Evolutionary conservation across 768 basidiomycete genomes (phyloP).

Genomic region (Paxillus involutus): DNA sequence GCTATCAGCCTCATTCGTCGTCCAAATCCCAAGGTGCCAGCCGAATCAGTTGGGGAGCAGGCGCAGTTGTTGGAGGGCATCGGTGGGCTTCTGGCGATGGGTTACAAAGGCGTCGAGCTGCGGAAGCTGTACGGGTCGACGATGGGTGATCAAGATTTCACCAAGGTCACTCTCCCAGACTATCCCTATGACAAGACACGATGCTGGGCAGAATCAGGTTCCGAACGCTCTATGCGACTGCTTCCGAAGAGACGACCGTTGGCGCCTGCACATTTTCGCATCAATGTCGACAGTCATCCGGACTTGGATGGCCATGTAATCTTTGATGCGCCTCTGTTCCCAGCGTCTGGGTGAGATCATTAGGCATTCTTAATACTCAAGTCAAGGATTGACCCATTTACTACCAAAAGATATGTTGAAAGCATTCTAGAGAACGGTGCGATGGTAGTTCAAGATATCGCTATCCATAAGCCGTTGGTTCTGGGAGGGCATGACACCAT

Average conservation of each 20-base stretch:
- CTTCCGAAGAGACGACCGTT: constrained; percentile 26
- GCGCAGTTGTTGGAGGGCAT: constrained; percentile 17
- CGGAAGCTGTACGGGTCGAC: constrained; percentile 5
- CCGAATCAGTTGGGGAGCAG: constrained; percentile 15
- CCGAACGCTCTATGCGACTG: constrained; percentile 12
- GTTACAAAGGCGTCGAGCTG: constrained; percentile 13
- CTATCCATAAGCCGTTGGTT: constrained; percentile 13
- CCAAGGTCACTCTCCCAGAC: constrained; percentile 14
- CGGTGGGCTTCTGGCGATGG: constrained; percentile 13
- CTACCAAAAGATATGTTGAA: constrained; percentile 6
- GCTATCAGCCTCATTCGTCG: constrained; percentile 17
- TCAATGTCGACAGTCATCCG: constrained; percentile 28
- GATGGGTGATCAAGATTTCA: constrained; percentile 3
- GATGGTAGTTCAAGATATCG: constrained; percentile 10
- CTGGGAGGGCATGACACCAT: constrained; percentile 2
- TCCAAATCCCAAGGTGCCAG: constrained; percentile 13
- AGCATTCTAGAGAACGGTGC: constrained; percentile 20
- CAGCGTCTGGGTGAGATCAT: constrained; percentile 40
- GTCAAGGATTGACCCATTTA: background rate
- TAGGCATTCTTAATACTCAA: background rate
- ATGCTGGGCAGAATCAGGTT: constrained; percentile 17
- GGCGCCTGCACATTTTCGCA: constrained; percentile 28
- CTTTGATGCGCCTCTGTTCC: constrained; percentile 39
- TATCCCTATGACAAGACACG: constrained; percentile 20
- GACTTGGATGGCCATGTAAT: constrained; percentile 39